Base-by-base conservation (phyloP, 345 rosid species). In the Gossypium anomalum region DNA sequence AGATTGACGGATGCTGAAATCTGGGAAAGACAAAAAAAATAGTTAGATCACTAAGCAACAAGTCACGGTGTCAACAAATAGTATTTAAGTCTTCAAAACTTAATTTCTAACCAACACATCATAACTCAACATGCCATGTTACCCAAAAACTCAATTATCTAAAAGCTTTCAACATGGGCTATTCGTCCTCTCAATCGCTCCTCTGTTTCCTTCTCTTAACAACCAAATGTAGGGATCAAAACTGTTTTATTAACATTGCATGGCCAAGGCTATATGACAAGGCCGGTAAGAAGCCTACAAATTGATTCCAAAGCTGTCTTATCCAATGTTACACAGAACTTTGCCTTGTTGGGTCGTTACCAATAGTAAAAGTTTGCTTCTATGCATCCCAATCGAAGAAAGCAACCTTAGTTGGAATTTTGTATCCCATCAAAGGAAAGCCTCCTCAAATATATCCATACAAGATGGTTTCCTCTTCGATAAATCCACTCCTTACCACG, bases 1-100 rank as follows among this genome's bases (percentile, higher is more conserved):
- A 64, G 62, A 59, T 74, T 74, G 38, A 63, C 8, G n/a, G 77
- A 74, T 52, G 71, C 77, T 20, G 58, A 64, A 48, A 74, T 22
- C 77, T 74, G 76, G 67, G 22, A 43, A 62, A 17, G 51, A 61
- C 38, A 60, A 22, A 60, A 23, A 23, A 12, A 2, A 4, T 44
- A 45, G 17, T 59, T 59, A 59, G 38, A 59, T 25, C 61, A 10
- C 15, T 57, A 57, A 45, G 9, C 16, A 23, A 11, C 7, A 23
- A 25, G 9, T 10, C 51, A 41, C 4, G 25, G 2, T 64, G 14
- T 19, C 29, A 22, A 67, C n/a, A 11, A 17, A 63, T 25, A 3
- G 13, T 38, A 38, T 17, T 3, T 9, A 63, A 64, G 64, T 13
- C 41, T 23, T 9, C 25, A 41, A 41, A 44, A 12, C 55, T 20